These are phyloP conservation scores for Leishmania lainsoni DNA, from an alignment of 208 protist species.

Conservation along the genomic window DNA sequence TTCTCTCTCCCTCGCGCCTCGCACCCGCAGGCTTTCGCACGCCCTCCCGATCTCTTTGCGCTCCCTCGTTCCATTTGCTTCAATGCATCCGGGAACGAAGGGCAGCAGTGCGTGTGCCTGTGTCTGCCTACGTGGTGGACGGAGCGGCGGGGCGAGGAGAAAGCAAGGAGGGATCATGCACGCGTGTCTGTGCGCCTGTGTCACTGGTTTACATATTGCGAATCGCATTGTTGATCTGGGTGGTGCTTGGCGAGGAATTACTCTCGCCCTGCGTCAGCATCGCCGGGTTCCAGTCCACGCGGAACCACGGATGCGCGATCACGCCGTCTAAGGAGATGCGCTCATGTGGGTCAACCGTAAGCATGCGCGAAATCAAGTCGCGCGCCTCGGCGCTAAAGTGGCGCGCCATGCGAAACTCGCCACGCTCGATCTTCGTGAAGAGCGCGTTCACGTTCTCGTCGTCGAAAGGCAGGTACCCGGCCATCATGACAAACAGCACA, in stretches of 20 bases:
- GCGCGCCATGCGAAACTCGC: conserved; percentile 79
- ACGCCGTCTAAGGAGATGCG: conserved; percentile 88
- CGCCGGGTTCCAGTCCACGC: conserved; percentile 58
- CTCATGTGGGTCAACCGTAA: conserved; percentile 77
- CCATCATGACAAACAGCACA: conserved; percentile 94
- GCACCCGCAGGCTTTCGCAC: no score
- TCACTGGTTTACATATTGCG: conserved; percentile 38
- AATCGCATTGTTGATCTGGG: conserved; percentile 41
- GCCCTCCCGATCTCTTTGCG: not conserved
- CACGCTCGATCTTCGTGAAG: conserved; percentile 91
- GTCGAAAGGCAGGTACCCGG: conserved; percentile 93
- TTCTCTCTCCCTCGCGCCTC: not conserved
- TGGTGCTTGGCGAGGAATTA: conserved; percentile 16
- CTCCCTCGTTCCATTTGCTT: conserved; percentile 22
- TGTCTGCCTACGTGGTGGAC: not conserved
- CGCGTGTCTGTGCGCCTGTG: not conserved
- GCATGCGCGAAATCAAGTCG: conserved; percentile 79
- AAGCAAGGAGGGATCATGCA: not conserved
- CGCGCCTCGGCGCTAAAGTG: conserved; percentile 73
- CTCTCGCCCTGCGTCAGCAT: conserved; percentile 32
- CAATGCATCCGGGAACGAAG: not conserved
- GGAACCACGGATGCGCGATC: conserved; percentile 89
- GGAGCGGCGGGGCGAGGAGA: not conserved
- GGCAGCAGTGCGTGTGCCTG: not conserved
- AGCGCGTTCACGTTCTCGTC: conserved; percentile 89